Percentiles rank a stretch among this genome's conserved stretches.
Conservation (phyloP, 1,284 basidiomycete species). For the Irpex sp. region DNA sequence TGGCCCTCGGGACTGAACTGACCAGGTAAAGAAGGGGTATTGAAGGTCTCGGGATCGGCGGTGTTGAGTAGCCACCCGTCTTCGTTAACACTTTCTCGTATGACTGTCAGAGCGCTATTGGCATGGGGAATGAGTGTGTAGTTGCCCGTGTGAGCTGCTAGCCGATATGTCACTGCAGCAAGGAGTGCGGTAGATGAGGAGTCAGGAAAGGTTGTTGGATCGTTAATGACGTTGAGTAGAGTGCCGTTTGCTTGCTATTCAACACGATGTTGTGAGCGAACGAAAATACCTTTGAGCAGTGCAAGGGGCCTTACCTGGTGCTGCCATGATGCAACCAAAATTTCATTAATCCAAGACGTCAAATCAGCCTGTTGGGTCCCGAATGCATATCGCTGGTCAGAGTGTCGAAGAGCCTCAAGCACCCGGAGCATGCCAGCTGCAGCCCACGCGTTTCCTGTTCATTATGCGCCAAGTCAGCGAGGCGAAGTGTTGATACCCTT, state of each 20-base stretch:
- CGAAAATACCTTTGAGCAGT: not conserved
- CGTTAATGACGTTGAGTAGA: conserved; percentile 47
- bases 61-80: conserved; percentile 55
- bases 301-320: conserved; percentile 33
- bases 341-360: conserved; percentile 52
- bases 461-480: not conserved
- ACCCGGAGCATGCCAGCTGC: conserved; percentile 63
- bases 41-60: conserved; percentile 58
- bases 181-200: conserved; percentile 46
- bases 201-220: conserved; percentile 42
- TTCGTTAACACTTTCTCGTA: conserved; percentile 32
- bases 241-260: conserved; percentile 33
- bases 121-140: conserved; percentile 34
- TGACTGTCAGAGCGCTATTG: conserved; percentile 32
- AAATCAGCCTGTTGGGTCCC: conserved; percentile 42
- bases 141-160: conserved; percentile 28
- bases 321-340: conserved; percentile 44
- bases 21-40: conserved; percentile 33
- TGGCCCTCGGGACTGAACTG: conserved; percentile 52
- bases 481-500: no score
- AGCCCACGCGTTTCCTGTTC: conserved; percentile 60
- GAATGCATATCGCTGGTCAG: conserved; percentile 34
- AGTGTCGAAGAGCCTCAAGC: conserved; percentile 49
- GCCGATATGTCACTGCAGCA: conserved; percentile 43
- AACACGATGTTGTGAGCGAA: not conserved